These are phyloP conservation scores for Ustilago bromivora DNA, from an alignment of 1,284 basidiomycete genomes.

Conservation along the genomic window DNA sequence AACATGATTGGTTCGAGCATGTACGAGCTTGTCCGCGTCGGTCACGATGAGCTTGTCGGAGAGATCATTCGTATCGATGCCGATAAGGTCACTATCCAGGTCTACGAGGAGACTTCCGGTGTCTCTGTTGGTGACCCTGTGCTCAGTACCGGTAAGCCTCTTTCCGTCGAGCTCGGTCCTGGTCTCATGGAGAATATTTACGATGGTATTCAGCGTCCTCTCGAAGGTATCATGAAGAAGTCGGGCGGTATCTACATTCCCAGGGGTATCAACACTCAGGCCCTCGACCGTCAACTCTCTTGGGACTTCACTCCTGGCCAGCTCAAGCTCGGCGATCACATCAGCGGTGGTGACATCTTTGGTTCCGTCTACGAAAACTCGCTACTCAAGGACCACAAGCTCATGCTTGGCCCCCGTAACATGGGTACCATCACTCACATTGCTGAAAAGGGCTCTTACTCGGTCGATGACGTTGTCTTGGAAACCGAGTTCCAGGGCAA, in stretches of 20 bases:
- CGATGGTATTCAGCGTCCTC: constrained; percentile 73
- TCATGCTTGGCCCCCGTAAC: constrained; percentile 92
- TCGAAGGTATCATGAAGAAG: constrained; percentile 91
- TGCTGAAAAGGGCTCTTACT: constrained; percentile 93
- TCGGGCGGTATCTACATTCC: constrained; percentile 98
- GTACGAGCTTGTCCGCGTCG: constrained; percentile 70
- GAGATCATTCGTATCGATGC: constrained; percentile 69
- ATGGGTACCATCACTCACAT: constrained; percentile 94
- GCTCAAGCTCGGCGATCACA: constrained; percentile 85
- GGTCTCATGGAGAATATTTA: constrained; percentile 99
- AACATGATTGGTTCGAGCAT: constrained; percentile 69
- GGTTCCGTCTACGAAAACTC: constrained; percentile 97
- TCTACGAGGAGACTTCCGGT: constrained; percentile 86
- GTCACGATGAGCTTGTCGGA: constrained; percentile 68
- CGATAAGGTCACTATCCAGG: constrained; percentile 87
- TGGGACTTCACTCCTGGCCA: constrained; percentile 96
- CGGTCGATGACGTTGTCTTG: constrained; percentile 90
- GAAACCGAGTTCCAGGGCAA: constrained; percentile 99
- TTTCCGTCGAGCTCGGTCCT: constrained; percentile 96
- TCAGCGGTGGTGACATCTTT: constrained; percentile 96
- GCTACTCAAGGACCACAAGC: constrained; percentile 93
- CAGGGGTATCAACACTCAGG: constrained; percentile 92
- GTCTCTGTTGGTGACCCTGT: constrained; percentile 98
- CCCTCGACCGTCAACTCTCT: constrained; percentile 85
- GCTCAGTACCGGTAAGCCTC: constrained; percentile 93